These are phyloP conservation scores for Irpex lacteus DNA, from an alignment of 1,284 basidiomycete species.

Conservation along the genomic window DNA sequence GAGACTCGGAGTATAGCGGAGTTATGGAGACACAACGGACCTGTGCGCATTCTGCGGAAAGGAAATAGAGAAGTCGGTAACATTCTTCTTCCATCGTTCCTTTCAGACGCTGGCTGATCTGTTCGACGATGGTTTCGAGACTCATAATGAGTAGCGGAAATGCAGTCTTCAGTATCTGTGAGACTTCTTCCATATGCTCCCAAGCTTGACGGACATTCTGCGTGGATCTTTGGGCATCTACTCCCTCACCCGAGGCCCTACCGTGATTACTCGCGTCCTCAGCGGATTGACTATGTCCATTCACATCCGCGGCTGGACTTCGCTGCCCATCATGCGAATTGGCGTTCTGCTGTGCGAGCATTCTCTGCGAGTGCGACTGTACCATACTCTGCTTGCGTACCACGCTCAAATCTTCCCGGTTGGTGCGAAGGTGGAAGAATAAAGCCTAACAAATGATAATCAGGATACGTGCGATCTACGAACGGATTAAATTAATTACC, in stretches of 20 bases:
- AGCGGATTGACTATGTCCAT: not conserved
- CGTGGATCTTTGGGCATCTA: not conserved
- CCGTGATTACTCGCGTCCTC: not conserved
- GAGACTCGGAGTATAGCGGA: not conserved
- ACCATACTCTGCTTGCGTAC: constrained; percentile 41
- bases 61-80: constrained; percentile 87
- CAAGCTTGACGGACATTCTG: constrained; percentile 53
- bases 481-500: constrained; percentile 42
- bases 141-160: constrained; percentile 95
- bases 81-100: constrained; percentile 91
- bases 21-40: constrained; percentile 34
- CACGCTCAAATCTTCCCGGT: constrained; percentile 82
- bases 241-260: not conserved
- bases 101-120: constrained; percentile 92
- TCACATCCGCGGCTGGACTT: constrained; percentile 8
- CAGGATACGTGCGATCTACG: constrained; percentile 6
- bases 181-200: constrained; percentile 94
- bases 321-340: not conserved
- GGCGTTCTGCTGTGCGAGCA: constrained; percentile 2
- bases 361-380: constrained; percentile 32
- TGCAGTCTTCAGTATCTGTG: constrained; percentile 93
- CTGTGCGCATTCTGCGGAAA: constrained; percentile 73
- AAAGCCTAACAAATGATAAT: constrained; percentile 62
- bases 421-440: constrained; percentile 94
- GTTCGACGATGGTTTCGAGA: constrained; percentile 97